These are phyloP conservation scores for Didymella keratinophila DNA, from an alignment of 2,329 filamentous ascomycete species.

Conservation along the genomic window DNA sequence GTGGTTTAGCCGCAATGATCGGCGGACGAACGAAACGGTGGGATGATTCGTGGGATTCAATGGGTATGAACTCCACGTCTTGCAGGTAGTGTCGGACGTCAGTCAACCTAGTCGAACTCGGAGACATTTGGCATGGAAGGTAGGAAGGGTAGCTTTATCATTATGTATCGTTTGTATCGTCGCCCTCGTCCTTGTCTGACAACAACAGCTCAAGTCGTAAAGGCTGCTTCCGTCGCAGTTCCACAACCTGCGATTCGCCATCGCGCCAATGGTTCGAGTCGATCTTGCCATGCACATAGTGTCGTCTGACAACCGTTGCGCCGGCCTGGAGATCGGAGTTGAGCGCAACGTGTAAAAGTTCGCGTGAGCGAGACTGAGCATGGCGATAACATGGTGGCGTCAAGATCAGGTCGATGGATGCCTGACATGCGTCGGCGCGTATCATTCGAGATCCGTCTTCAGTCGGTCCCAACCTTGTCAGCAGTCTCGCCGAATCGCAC, in stretches of 20 bases:
- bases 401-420: not conserved
- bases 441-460: not conserved
- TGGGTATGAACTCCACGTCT: not conserved
- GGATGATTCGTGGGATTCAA: not conserved
- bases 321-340: not conserved
- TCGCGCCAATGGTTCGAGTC: not conserved
- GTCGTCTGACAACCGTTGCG: not conserved
- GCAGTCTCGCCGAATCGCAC: not conserved
- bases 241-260: not conserved
- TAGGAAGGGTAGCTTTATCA: not conserved
- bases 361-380: not conserved
- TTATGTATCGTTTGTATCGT: slow-evolving; percentile 20
- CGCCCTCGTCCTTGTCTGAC: not conserved
- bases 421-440: not conserved
- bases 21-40: slow-evolving; percentile 17
- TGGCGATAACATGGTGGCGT: not conserved
- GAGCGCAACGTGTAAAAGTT: not conserved
- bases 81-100: not conserved
- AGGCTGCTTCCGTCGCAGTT: not conserved
- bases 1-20: slow-evolving; percentile 31
- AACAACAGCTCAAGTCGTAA: not conserved
- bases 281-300: not conserved
- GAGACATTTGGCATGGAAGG: not conserved
- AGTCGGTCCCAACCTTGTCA: not conserved
- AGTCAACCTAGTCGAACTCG: not conserved